Base-by-base conservation (phyloP, 441 rosid species). In the Croton laevigatus region DNA sequence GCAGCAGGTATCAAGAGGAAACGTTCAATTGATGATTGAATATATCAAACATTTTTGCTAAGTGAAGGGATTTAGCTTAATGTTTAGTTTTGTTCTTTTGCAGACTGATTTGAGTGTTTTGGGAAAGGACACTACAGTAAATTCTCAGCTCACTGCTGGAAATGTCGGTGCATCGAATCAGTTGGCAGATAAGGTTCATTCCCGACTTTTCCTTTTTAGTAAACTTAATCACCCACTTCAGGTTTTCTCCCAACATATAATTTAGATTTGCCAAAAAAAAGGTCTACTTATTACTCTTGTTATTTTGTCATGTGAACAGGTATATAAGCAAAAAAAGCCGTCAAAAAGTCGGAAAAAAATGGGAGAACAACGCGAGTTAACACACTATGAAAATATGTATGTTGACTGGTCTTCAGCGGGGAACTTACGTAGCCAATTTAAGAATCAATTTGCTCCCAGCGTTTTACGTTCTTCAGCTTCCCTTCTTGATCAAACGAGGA, bases 1-100 rank as follows among this genome's bases (percentile, higher is more conserved):
- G 60, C 84, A 81, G 77, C 86, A 89, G 98, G 99, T 95, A 82
- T 65, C 62, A 59, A 62, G 71, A 68, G 16, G 73, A 72, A 53
- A 72, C 17, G 0, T 72, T 52, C 17, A 27, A 13, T 34, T 8
- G 0, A 42, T 52, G 48, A 32, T 23, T 5, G 6, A 53, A 59
- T 70, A 17, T 53, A 17, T 62, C 32, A 8, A 13, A 6, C 64
- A 6, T 65, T 62, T 42, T 69, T 27, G 64, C 66, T 69, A 11
- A 44, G 12, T 64, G 40, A 53, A 14, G 66, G 68, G 73, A 44
- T 38, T 4, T 36, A 62, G 20, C 53, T 52, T 61, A 40, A 8
- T 58, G 55, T 71, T 75, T 22, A 62, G 63, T 22, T 27, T 10
- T 76, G 10, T 13, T 48, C n/a, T 72, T 80, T 69, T 63, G 59